Evolutionary conservation across 208 protist species (phyloP).

Genomic region (Tritrichomonas foetus): DNA sequence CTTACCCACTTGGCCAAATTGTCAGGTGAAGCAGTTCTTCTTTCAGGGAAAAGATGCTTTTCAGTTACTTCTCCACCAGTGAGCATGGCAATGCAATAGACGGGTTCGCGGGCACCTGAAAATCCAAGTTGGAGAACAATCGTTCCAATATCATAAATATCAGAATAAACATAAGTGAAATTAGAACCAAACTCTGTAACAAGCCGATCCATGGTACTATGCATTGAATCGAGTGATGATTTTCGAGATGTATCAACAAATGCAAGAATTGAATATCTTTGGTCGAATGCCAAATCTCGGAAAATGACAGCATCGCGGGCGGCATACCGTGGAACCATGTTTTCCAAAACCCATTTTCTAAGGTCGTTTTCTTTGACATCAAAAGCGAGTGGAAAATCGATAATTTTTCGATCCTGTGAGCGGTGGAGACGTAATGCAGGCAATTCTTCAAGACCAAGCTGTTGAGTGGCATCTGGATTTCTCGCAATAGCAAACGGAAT

Average conservation of each 20-base stretch:
- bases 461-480: background rate
- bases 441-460: background rate
- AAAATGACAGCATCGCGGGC: background rate
- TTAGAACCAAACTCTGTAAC: background rate
- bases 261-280: background rate
- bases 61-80: background rate
- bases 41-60: background rate
- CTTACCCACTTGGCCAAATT: background rate
- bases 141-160: constrained; percentile 4
- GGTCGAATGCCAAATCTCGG: background rate
- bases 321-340: background rate
- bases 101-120: background rate
- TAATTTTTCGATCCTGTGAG: background rate
- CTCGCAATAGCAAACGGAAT: background rate
- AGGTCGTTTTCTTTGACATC: background rate
- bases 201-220: background rate
- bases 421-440: background rate
- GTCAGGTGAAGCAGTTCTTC: background rate
- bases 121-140: background rate
- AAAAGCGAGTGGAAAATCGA: background rate
- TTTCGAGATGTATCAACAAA: background rate
- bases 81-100: background rate
- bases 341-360: background rate
- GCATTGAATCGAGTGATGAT: background rate
- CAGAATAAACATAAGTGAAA: constrained; percentile 33